A percentile compares a stretch with the other conserved stretches of the same genome.
These are phyloP conservation scores for Pythium angustatum DNA, from an alignment of 352 stramenopile species.

Conservation along the genomic window DNA sequence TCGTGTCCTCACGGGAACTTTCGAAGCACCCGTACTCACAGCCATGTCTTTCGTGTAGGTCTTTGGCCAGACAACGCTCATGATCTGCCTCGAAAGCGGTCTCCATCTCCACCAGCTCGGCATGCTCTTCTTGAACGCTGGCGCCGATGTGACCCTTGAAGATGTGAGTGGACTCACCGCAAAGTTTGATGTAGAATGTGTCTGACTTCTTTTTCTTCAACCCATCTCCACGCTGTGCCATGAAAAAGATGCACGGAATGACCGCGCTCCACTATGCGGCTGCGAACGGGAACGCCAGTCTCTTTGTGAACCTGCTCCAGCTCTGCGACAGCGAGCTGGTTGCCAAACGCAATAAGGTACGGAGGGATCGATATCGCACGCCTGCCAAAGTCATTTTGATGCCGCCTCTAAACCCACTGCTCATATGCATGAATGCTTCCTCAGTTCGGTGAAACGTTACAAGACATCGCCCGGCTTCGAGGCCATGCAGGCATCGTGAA, in stretches of 20 bases:
- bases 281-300: constrained; percentile 50
- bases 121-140: constrained; percentile 76
- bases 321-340: constrained; percentile 55
- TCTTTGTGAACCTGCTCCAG: constrained; percentile 67
- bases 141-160: constrained; percentile 52
- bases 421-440: neutral
- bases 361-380: neutral
- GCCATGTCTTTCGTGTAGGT: constrained; percentile 32
- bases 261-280: constrained; percentile 72
- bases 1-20: neutral
- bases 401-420: too few relatives aligned
- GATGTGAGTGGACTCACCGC: constrained; percentile 42
- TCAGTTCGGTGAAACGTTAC: constrained; percentile 50
- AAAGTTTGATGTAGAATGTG: neutral
- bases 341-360: constrained; percentile 61
- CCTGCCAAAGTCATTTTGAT: too few relatives aligned
- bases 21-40: neutral
- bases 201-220: neutral
- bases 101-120: constrained; percentile 63
- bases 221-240: too few relatives aligned
- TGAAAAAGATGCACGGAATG: constrained; percentile 71
- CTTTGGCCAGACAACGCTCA: constrained; percentile 72
- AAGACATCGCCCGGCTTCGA: constrained; percentile 49
- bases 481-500: constrained; percentile 13
- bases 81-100: constrained; percentile 66